These are phyloP conservation scores for Apiotrichum domesticum DNA, from an alignment of 1,284 basidiomycete species.

Conservation along the genomic window DNA sequence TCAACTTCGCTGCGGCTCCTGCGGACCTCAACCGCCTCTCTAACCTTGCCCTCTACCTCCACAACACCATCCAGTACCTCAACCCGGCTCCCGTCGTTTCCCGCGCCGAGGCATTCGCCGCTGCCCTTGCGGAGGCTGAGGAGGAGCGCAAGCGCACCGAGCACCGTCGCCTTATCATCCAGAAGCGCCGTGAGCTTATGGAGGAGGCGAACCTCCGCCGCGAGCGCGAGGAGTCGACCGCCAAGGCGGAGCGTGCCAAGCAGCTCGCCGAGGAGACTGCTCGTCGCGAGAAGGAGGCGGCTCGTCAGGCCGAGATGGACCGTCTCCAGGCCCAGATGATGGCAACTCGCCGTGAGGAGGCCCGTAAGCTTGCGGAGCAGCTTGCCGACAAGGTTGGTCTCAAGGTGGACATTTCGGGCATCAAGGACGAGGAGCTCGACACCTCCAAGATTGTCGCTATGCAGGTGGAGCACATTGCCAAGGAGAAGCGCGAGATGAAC, in stretches of 20 bases:
- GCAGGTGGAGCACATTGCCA: constrained; percentile 91
- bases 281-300: constrained; percentile 62
- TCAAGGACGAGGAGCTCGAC: constrained; percentile 75
- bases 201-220: constrained; percentile 78
- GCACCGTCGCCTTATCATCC: constrained; percentile 73
- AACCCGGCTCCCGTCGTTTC: constrained; percentile 43
- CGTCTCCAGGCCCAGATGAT: constrained; percentile 78
- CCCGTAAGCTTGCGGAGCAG: constrained; percentile 80
- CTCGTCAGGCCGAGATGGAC: constrained; percentile 67
- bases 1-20: constrained; percentile 59
- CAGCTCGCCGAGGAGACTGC: constrained; percentile 70
- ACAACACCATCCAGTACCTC: constrained; percentile 59
- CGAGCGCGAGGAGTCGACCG: constrained; percentile 84
- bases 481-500: constrained; percentile 86
- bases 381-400: constrained; percentile 78
- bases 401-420: constrained; percentile 75
- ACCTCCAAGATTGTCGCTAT: constrained; percentile 83
- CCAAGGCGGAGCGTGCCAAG: constrained; percentile 65
- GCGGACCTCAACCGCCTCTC: constrained; percentile 56
- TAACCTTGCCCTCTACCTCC: constrained; percentile 65
- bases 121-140: constrained; percentile 49
- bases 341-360: constrained; percentile 72
- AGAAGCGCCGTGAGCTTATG: constrained; percentile 78
- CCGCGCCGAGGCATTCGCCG: constrained; percentile 44
- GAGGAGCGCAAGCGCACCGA: constrained; percentile 69